Evolutionary conservation across 495 filamentous ascomycete genomes (phyloP), one percentile per base, ranked within the genome.

Genomic region (Penicillium egyptiacum): DNA sequence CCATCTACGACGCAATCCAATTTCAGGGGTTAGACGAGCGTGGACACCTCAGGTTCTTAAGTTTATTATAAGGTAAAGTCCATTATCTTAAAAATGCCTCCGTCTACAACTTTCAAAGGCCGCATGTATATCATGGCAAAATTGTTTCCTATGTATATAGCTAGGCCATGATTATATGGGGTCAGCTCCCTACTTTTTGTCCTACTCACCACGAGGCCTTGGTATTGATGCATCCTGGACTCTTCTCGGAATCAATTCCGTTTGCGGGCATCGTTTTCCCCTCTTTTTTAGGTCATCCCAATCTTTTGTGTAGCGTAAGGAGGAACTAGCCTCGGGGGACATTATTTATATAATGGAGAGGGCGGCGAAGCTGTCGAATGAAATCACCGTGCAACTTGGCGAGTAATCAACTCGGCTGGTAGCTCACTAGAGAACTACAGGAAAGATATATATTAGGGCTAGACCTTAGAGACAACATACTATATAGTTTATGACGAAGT

Each of bases 211-310:
- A 6, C 14, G 14, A 14, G 31, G 5, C 14, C 6, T 37, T 37
- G 33, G 14, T 37, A 37, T 37, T n/a, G 7, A 16, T n/a, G 33
- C 7, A 22, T n/a, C n/a, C n/a, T n/a, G n/a, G n/a, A n/a, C n/a
- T n/a, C 26, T 28, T 26, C 6, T 7, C 2, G 26, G n/a, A n/a
- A 61, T 51, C 59, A 57, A 57, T 61, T 61, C 54, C 50, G 28
- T 61, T 61, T 54, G 50, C 43, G 50, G 59, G 59, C 59, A 50
- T 33, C 41, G 35, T 10, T 31, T 19, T 47, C 19, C 17, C 1
- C 8, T 11, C 1, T 12, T n/a, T 28, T 47, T 4, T 1, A n/a
- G 16, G 16, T 12, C 5, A 40, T n/a, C 19, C 9, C 17, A 5
- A 42, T 42, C 5, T 2, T n/a, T 37, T 37, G 5, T 37, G 6